A percentile compares a stretch with the other conserved stretches of the same genome.
These are phyloP conservation scores for Reticulascus tulasneorum DNA, from an alignment of 2,329 filamentous ascomycete genomes.

Conservation along the genomic window DNA sequence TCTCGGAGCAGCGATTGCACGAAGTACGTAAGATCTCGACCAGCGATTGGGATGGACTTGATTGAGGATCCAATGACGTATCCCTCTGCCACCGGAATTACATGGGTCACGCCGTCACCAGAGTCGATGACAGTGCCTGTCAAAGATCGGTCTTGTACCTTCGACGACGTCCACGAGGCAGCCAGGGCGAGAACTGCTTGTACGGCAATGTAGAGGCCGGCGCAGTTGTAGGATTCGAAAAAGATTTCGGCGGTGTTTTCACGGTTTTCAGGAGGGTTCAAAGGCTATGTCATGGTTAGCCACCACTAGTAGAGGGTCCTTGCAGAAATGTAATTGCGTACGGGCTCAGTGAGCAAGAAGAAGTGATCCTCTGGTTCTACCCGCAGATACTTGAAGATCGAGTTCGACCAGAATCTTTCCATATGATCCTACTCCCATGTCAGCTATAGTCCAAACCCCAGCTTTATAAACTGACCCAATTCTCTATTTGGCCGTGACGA, in stretches of 20 bases:
- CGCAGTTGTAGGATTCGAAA: constrained; percentile 99
- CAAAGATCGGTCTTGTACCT: constrained; percentile 91
- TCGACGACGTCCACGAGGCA: constrained; percentile 97
- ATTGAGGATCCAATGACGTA: constrained; percentile 99
- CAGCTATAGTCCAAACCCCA: constrained; percentile 16
- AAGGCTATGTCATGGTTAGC: constrained; percentile 54
- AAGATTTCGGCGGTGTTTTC: constrained; percentile 99
- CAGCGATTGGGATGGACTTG: constrained; percentile 97
- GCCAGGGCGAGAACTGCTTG: constrained; percentile 95
- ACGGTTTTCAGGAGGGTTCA: constrained; percentile 97
- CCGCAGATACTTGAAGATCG: constrained; percentile 98
- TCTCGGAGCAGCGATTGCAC: constrained; percentile 95
- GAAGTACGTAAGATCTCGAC: constrained; percentile 98
- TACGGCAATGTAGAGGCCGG: constrained; percentile 96
- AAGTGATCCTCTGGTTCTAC: constrained; percentile 99
- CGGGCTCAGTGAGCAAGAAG: constrained; percentile 95
- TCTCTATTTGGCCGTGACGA: constrained; percentile 96
- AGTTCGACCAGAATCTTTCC: constrained; percentile 99
- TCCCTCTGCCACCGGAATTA: constrained; percentile 96
- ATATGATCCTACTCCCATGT: constrained; percentile 76
- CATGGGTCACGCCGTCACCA: constrained; percentile 97
- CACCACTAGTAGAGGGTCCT: not conserved
- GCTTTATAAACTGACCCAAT: constrained; percentile 67
- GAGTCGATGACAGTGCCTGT: constrained; percentile 98
- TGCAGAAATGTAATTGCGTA: constrained; percentile 40